A percentile compares a stretch with the other conserved stretches of the same genome.
Evolutionary conservation across 176 grass and related monocot genomes (phyloP).

Genomic region (Oryza australiensis): DNA sequence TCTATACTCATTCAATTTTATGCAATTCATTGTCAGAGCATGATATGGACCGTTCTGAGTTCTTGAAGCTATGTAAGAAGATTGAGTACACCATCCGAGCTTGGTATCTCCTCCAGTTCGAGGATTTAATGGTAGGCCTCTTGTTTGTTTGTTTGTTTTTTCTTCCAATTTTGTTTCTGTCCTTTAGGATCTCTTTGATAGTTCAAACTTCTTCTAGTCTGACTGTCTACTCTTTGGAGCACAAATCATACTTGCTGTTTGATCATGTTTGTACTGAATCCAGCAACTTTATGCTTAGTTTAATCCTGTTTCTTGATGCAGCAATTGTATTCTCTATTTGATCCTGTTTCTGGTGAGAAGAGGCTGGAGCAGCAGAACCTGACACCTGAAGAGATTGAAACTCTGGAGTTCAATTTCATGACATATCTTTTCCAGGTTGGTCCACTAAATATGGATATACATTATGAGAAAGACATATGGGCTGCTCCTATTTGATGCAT

Average conservation of each 20-base stretch:
- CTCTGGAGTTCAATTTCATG: conserved; percentile 79
- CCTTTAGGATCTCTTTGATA: background rate
- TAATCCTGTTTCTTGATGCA: conserved; percentile 65
- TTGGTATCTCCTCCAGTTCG: conserved; percentile 78
- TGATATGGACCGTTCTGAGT: conserved; percentile 50
- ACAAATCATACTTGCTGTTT: conserved; percentile 74
- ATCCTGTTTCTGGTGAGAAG: conserved; percentile 68
- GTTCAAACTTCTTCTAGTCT: background rate
- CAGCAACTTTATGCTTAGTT: conserved; percentile 77
- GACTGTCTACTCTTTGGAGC: conserved; percentile 42
- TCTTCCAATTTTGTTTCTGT: background rate
- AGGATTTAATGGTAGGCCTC: conserved; percentile 63
- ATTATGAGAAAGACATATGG: background rate
- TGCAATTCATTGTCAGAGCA: conserved; percentile 39
- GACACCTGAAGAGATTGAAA: conserved; percentile 51
- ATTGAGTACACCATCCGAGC: conserved; percentile 75
- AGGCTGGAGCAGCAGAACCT: conserved; percentile 79
- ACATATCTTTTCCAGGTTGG: conserved; percentile 79
- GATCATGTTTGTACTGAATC: conserved; percentile 49
- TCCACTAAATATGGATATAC: background rate
- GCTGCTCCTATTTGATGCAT: background rate
- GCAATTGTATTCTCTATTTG: conserved; percentile 81
- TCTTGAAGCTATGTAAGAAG: conserved; percentile 82
- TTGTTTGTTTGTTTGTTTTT: too few species aligned
- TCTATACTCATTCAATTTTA: background rate